Evolutionary conservation across 2,329 filamentous ascomycete genomes (phyloP).

Genomic region (Pseudogymnoascus sp.): DNA sequence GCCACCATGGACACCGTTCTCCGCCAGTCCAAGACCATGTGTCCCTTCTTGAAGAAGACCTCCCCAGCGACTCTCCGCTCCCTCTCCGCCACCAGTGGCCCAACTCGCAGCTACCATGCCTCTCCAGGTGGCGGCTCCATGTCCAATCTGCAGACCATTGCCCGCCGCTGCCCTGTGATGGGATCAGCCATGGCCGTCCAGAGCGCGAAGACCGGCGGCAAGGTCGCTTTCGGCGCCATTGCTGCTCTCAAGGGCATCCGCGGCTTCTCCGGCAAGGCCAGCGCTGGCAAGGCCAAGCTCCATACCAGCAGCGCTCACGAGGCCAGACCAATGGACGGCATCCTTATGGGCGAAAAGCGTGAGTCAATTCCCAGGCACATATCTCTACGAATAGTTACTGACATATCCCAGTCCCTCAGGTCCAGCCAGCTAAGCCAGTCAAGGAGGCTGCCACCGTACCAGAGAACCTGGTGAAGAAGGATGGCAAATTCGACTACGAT

Average conservation of each 20-base stretch:
- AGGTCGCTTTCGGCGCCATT: conserved; percentile 32
- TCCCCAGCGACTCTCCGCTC: conserved; percentile 85
- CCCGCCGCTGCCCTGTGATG: conserved; percentile 96
- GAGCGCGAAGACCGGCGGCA: conserved; percentile 45
- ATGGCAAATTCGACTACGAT: conserved; percentile 78
- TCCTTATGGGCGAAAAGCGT: conserved; percentile 43
- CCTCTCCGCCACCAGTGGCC: conserved; percentile 62
- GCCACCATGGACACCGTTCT: conserved; percentile 80
- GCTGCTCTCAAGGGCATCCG: conserved; percentile 42
- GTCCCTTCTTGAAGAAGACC: conserved; percentile 92
- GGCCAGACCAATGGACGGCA: conserved; percentile 65
- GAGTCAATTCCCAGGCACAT: conserved; percentile 18
- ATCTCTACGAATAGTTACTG: conserved; percentile 12
- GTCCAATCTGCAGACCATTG: conserved; percentile 92
- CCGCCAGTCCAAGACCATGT: conserved; percentile 92
- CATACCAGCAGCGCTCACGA: conserved; percentile 74
- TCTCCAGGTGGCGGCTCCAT: conserved; percentile 84
- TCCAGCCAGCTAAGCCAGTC: conserved; percentile 15
- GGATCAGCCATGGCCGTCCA: conserved; percentile 93
- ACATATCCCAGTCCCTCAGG: conserved; percentile 26
- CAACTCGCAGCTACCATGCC: conserved; percentile 45
- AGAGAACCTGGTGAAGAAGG: conserved; percentile 14
- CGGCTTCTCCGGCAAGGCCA: conserved; percentile 41
- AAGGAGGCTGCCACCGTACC: conserved; percentile 18
- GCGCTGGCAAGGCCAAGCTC: conserved; percentile 59